Evolutionary conservation across 2,329 filamentous ascomycete genomes (phyloP).

Genomic region (Graphilbum fragrans): DNA sequence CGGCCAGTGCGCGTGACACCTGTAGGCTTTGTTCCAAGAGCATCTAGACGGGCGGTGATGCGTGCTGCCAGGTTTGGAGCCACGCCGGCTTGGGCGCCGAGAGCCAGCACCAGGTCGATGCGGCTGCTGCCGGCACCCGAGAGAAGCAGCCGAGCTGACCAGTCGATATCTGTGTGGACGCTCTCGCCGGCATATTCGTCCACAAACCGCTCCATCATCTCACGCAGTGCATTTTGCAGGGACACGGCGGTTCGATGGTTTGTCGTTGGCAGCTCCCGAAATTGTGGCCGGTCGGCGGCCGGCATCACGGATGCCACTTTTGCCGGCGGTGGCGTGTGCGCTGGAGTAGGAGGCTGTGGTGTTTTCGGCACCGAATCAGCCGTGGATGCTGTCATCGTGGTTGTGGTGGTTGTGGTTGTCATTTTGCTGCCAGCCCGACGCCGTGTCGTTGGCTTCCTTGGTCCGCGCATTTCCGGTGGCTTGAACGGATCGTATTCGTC

Average conservation of each 20-base stretch:
- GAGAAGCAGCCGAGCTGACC: slow-evolving; percentile 39
- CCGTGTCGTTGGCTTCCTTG: too few species aligned
- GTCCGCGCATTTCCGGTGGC: too few species aligned
- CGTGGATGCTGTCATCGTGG: too few species aligned
- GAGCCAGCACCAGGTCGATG: slow-evolving; percentile 46
- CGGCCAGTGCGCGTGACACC: slow-evolving; percentile 40
- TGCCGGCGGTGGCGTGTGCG: slow-evolving; percentile 24
- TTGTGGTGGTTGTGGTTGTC: too few species aligned
- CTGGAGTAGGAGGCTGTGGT: slow-evolving; percentile 12
- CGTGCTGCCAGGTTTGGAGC: slow-evolving; percentile 33
- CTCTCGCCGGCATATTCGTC: slow-evolving; percentile 22
- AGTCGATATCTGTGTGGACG: slow-evolving; percentile 27
- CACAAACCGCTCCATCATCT: slow-evolving; percentile 9
- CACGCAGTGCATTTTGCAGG: slow-evolving; percentile 45
- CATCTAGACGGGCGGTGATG: slow-evolving; percentile 40
- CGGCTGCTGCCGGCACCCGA: slow-evolving; percentile 21
- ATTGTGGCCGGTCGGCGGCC: slow-evolving; percentile 7
- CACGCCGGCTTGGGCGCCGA: slow-evolving; percentile 45
- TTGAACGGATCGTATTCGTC: too few species aligned
- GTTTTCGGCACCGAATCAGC: too few species aligned
- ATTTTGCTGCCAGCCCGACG: too few species aligned
- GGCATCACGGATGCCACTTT: background rate
- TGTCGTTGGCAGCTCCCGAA: slow-evolving; percentile 31
- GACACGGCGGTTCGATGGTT: slow-evolving; percentile 34
- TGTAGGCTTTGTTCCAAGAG: slow-evolving; percentile 34